Evolutionary conservation across 2,329 filamentous ascomycete genomes (phyloP).

Genomic region (Penicillium fuscoglaucum): DNA sequence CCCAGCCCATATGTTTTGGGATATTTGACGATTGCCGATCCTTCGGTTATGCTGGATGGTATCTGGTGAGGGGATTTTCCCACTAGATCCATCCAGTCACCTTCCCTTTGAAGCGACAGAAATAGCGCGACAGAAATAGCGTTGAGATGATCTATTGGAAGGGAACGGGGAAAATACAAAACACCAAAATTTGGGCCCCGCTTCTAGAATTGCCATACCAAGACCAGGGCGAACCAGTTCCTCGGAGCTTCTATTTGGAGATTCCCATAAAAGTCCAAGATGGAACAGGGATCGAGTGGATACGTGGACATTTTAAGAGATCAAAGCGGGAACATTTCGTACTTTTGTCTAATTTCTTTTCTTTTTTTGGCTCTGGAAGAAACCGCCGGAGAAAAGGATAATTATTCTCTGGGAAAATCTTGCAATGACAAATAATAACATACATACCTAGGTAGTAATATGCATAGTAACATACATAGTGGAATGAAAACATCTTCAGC

Average conservation of each 20-base stretch:
- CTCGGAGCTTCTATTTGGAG: neutral
- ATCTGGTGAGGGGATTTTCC: conserved; percentile 16
- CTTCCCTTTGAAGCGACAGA: conserved; percentile 15
- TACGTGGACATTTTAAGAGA: neutral
- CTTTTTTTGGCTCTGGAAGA: neutral
- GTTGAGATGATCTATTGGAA: conserved; percentile 1
- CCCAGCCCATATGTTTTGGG: conserved; percentile 22
- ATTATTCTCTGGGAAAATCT: too few species aligned
- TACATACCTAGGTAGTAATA: too few species aligned
- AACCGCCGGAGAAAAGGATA: too few species aligned
- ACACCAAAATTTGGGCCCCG: neutral
- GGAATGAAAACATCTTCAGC: neutral
- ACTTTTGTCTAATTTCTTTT: neutral
- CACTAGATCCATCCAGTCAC: conserved; percentile 17
- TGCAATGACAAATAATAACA: neutral
- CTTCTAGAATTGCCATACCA: neutral
- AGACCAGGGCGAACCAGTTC: conserved; percentile 10
- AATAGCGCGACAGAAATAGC: conserved; percentile 5
- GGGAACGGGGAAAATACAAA: neutral
- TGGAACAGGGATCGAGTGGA: conserved; percentile 9
- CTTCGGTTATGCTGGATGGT: conserved; percentile 19
- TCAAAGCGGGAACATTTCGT: neutral
- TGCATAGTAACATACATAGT: neutral
- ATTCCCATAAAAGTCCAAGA: neutral
- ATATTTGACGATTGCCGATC: conserved; percentile 31